Base-by-base conservation (phyloP, 441 rosid species). In the Euphorbia celastroides region DNA sequence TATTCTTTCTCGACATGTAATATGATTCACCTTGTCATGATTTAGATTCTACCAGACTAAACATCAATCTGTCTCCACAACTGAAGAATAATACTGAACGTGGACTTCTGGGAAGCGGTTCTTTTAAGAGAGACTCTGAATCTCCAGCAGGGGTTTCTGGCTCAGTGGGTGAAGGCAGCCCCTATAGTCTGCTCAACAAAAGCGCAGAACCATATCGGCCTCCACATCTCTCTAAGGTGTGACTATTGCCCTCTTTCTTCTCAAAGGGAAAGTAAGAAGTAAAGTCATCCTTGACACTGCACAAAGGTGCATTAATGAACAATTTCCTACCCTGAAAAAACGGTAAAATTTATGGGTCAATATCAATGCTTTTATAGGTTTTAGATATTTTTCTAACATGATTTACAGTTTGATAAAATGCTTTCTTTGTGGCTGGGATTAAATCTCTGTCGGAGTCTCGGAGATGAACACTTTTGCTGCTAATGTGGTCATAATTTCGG, bases 221-320 rank as follows among this genome's bases (percentile, higher is more conserved):
- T 64, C 82, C 80, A 16, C 78, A 72, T 48, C 68, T 70, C 44
- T 69, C 11, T 57, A 76, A 74, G 82, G 84, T 67, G 34, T 3
- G 8, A 23, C 20, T 31, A 5, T 7, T 60, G 34, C 31, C 25
- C 12, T 34, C 20, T 22, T 41, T 34, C 51, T 19, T 64, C n/a
- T n/a, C n/a, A n/a, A n/a, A n/a, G n/a, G n/a, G n/a, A n/a, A n/a
- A n/a, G n/a, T n/a, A n/a, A n/a, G n/a, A n/a, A n/a, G n/a, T n/a
- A n/a, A n/a, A n/a, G n/a, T n/a, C n/a, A n/a, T n/a, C n/a, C n/a
- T n/a, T n/a, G n/a, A n/a, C n/a, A n/a, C n/a, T n/a, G n/a, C n/a
- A n/a, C n/a, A n/a, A n/a, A n/a, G n/a, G n/a, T n/a, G n/a, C n/a
- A n/a, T n/a, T n/a, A n/a, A n/a, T n/a, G n/a, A n/a, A n/a, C n/a